A percentile compares a stretch with the other conserved stretches of the same genome.
phyloP scores from a whole-genome alignment of 768 basidiomycete species.

The Cystofilobasidium bisporidii region DNA sequence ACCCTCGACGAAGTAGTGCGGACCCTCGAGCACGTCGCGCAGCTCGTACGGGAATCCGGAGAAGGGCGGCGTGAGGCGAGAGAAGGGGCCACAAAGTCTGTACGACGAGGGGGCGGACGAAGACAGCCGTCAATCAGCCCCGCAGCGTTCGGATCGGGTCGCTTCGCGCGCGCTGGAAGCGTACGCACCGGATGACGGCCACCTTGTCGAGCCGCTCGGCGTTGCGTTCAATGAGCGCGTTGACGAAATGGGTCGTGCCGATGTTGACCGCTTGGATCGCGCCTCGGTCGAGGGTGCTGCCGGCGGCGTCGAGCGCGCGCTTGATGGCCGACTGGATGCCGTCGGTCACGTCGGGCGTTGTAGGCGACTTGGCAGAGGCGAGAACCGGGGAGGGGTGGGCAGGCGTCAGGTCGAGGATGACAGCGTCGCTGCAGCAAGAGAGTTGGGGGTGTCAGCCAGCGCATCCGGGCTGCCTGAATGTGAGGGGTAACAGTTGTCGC shows the following conservation, averaged over 20 bases:
- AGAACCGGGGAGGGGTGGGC: neutral
- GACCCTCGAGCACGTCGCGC: conserved; percentile 36
- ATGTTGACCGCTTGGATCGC: neutral
- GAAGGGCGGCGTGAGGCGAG: conserved; percentile 46
- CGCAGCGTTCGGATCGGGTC: no score
- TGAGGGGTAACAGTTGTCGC: no score
- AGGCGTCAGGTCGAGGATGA: neutral
- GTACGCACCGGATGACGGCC: conserved; percentile 54
- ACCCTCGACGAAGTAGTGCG: conserved; percentile 43
- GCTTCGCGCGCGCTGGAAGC: no score
- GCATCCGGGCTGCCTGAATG: no score
- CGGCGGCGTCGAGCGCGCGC: neutral
- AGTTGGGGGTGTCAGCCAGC: no score
- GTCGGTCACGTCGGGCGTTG: neutral
- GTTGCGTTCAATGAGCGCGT: conserved; percentile 55
- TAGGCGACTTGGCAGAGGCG: neutral
- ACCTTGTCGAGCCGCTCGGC: conserved; percentile 49
- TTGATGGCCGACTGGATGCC: neutral
- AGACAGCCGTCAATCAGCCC: no score
- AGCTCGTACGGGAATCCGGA: conserved; percentile 47
- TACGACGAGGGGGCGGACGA: neutral
- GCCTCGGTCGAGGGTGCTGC: neutral
- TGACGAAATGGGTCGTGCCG: conserved; percentile 45
- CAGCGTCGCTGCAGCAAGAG: neutral
- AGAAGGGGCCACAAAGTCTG: neutral